These are phyloP conservation scores for Irpex lacteus DNA, from an alignment of 1,284 basidiomycete genomes.

Conservation along the genomic window DNA sequence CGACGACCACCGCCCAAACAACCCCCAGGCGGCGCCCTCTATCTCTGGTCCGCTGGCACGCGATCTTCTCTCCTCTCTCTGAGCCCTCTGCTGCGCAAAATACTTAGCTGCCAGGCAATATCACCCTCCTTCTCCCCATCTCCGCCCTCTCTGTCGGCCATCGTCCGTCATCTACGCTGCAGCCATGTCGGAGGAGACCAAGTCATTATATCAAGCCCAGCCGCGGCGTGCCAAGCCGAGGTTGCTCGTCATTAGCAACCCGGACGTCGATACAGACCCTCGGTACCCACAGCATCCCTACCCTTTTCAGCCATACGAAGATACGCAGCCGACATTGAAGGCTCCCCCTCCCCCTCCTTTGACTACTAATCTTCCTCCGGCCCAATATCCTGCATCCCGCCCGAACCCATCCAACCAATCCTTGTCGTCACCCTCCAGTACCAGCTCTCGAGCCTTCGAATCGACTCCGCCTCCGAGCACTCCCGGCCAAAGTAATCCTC, in stretches of 20 bases:
- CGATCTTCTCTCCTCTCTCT: background rate
- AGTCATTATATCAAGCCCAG: conserved; percentile 27
- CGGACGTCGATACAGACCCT: conserved; percentile 38
- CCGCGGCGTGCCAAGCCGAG: conserved; percentile 20
- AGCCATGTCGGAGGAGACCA: conserved; percentile 44
- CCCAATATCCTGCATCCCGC: conserved; percentile 34
- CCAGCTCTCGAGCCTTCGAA: conserved; percentile 57
- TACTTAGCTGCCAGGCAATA: conserved; percentile 3
- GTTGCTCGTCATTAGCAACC: conserved; percentile 59
- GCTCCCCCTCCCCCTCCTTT: conserved; percentile 31
- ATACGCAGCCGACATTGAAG: conserved; percentile 18
- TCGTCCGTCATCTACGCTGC: background rate
- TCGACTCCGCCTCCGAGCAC: conserved; percentile 66
- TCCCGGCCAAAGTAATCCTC: conserved; percentile 46
- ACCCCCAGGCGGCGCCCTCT: conserved; percentile 9
- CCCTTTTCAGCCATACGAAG: conserved; percentile 18
- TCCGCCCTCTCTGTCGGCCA: conserved; percentile 1
- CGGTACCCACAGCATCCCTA: conserved; percentile 21
- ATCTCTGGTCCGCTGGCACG: background rate
- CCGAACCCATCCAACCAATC: conserved; percentile 37
- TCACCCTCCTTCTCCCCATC: background rate
- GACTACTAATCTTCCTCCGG: conserved; percentile 37
- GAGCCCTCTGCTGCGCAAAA: background rate
- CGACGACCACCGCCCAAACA: background rate
- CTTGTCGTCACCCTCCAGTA: conserved; percentile 64